Conservation (phyloP, 495 filamentous ascomycete genomes). For the Aspergillus avenaceus region DNA sequence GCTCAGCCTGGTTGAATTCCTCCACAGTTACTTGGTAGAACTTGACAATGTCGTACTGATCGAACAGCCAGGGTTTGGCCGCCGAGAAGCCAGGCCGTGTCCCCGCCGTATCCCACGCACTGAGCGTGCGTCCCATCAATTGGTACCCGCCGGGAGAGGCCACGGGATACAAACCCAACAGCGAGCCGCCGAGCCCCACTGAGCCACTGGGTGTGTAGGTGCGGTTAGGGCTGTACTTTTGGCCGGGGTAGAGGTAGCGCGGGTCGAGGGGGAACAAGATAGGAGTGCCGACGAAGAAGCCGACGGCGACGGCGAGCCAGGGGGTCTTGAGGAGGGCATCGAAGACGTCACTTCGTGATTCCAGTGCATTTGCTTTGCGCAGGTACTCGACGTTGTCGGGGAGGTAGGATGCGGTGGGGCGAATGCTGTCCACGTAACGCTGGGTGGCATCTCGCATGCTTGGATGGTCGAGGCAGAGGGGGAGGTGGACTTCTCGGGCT, state of each 20-base stretch:
- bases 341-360: too few species aligned
- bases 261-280: conserved; percentile 6
- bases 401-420: too few species aligned
- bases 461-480: too few species aligned
- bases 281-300: background rate
- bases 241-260: conserved; percentile 6
- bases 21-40: conserved; percentile 3
- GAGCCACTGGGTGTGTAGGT: conserved; percentile 10
- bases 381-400: too few species aligned
- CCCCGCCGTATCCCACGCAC: conserved; percentile 2
- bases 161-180: conserved; percentile 8
- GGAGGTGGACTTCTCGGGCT: too few species aligned
- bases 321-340: background rate
- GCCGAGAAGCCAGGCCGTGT: background rate
- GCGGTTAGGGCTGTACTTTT: conserved; percentile 12
- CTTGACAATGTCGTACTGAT: background rate
- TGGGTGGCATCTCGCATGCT: too few species aligned
- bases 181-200: conserved; percentile 7
- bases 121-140: conserved; percentile 7
- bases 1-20: background rate
- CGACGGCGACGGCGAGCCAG: background rate
- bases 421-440: too few species aligned
- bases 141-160: conserved; percentile 13
- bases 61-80: background rate
- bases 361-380: too few species aligned